phyloP scores from a whole-genome alignment of 2,329 filamentous ascomycete genomes.

The Fusarium circinatum region DNA sequence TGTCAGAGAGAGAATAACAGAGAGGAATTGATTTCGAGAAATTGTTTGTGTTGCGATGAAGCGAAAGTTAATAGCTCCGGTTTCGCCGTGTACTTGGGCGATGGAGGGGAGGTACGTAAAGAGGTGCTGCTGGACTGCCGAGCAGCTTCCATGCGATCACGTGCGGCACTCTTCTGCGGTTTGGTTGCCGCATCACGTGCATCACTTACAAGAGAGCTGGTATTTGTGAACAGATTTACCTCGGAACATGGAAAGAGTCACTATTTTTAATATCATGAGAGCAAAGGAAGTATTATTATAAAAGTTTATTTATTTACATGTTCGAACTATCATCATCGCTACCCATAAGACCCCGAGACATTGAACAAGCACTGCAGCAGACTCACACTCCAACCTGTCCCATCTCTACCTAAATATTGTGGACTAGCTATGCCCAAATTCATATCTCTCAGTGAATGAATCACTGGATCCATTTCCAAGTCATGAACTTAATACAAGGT shows the following conservation, averaged over 20 bases:
- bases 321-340: neutral
- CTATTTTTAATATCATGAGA: neutral
- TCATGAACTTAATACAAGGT: neutral
- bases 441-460: neutral
- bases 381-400: no score
- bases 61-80: conserved; percentile 25
- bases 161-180: conserved; percentile 1
- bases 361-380: no score
- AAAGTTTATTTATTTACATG: no score
- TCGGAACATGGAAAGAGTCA: neutral
- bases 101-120: conserved; percentile 21
- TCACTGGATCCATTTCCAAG: neutral
- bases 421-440: neutral
- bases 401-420: no score
- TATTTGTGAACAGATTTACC: neutral
- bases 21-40: neutral
- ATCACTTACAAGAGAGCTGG: neutral
- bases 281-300: neutral
- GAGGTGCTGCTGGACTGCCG: conserved; percentile 11
- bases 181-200: conserved; percentile 12
- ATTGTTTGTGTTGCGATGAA: conserved; percentile 6
- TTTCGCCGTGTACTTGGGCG: conserved; percentile 17
- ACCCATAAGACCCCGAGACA: no score
- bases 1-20: neutral
- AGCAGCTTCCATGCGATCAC: conserved; percentile 21